Percentiles rank a stretch among this genome's conserved stretches.
These are phyloP conservation scores for Inga oerstediana DNA, from an alignment of 306 rosid species.

Conservation along the genomic window DNA sequence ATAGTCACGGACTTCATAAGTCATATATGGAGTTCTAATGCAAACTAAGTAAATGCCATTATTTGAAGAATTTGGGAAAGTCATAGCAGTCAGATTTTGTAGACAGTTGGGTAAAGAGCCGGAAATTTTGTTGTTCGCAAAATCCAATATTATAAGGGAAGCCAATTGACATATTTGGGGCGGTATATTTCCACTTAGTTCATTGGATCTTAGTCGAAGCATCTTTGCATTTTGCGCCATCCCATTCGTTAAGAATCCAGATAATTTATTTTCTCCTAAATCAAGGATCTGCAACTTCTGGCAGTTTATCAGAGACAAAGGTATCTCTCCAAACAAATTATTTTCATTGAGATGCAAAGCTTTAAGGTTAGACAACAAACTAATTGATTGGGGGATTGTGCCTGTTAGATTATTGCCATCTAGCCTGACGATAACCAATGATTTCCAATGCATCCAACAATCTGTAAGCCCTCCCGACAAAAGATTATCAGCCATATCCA, in stretches of 20 bases:
- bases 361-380: not conserved
- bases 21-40: not conserved
- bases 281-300: not conserved
- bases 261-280: not conserved
- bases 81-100: not conserved
- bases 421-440: not conserved
- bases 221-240: not conserved
- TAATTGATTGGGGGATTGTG: not conserved
- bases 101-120: constrained; percentile 33
- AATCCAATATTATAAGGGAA: not conserved
- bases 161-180: not conserved
- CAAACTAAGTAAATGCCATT: not conserved
- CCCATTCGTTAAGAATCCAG: constrained; percentile 1
- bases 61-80: not conserved
- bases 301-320: not conserved
- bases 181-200: not conserved
- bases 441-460: not conserved
- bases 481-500: not conserved
- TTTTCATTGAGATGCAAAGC: not conserved
- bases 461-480: not conserved
- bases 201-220: not conserved
- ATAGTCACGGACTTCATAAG: not conserved
- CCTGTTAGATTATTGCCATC: not conserved
- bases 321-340: not conserved
- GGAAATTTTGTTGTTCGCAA: not conserved